A percentile compares a stretch with the other conserved stretches of the same genome.
phyloP scores from a whole-genome alignment of 306 rosid genomes.

The Quercus aquifolioides region DNA sequence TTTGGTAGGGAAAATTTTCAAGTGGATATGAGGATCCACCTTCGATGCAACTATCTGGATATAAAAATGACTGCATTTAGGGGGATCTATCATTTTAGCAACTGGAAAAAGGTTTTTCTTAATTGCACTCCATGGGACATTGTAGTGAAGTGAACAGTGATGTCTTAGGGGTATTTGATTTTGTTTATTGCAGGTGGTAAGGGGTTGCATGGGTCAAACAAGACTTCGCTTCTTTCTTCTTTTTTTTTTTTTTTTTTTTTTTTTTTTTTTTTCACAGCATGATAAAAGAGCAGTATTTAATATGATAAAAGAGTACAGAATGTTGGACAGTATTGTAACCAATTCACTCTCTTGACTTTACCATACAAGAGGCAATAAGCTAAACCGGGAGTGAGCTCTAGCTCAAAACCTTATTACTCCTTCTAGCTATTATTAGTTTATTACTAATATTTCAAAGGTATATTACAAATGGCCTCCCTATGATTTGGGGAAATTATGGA shows the following conservation, averaged over 20 bases:
- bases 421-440: not conserved
- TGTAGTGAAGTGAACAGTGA: not conserved
- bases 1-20: not conserved
- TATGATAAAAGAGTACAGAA: not conserved
- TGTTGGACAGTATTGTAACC: not conserved
- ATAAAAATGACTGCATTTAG: not conserved
- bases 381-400: not conserved
- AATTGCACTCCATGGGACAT: not conserved
- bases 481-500: not conserved
- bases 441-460: not conserved
- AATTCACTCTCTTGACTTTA: not conserved
- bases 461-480: too few species aligned
- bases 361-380: not conserved
- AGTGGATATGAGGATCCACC: not conserved
- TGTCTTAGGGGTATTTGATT: not conserved
- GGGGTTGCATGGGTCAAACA: not conserved
- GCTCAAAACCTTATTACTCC: not conserved
- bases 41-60: not conserved
- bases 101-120: not conserved
- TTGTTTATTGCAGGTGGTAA: not conserved
- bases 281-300: not conserved
- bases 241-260: not conserved
- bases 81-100: not conserved
- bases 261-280: not conserved
- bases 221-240: not conserved